A percentile compares a stretch with the other conserved stretches of the same genome.
These are phyloP conservation scores for Echites panduratus DNA, from an alignment of 257 asterid genomes.

Conservation along the genomic window DNA sequence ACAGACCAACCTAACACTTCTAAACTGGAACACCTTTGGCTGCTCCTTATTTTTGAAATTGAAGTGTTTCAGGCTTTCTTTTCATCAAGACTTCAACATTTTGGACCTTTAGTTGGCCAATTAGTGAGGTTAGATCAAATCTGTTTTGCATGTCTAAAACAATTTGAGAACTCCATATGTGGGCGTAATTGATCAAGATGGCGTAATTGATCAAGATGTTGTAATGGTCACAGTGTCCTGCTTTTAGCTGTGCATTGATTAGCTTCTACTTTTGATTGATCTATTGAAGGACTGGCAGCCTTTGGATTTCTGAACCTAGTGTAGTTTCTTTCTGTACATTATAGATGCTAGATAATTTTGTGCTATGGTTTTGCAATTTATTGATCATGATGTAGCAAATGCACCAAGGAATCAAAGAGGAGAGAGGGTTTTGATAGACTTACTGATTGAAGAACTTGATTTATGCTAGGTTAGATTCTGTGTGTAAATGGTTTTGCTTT, in stretches of 20 bases:
- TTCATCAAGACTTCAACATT: not conserved
- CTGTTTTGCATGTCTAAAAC: not conserved
- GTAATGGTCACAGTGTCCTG: not conserved
- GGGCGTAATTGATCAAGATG: not conserved
- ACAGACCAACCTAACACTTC: not conserved
- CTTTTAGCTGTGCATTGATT: not conserved
- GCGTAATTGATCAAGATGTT: not conserved
- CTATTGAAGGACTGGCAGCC: not conserved
- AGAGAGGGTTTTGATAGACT: not conserved
- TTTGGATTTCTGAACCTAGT: not conserved
- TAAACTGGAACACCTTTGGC: not conserved
- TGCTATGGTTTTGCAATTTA: not conserved
- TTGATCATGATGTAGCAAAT: not conserved
- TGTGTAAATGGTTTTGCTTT: not conserved
- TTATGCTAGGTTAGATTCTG: not conserved
- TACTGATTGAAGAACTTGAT: not conserved
- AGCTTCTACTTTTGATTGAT: not conserved
- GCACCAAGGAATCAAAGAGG: not conserved
- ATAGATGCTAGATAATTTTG: not conserved
- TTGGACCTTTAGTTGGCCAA: not conserved
- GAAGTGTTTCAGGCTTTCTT: not conserved
- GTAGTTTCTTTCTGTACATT: not conserved
- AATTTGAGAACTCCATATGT: not conserved
- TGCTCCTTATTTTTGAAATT: not conserved
- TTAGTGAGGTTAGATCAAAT: not conserved